These are phyloP conservation scores for Sporothrix variecibatus DNA, from an alignment of 2,329 filamentous ascomycete genomes.

Conservation along the genomic window DNA sequence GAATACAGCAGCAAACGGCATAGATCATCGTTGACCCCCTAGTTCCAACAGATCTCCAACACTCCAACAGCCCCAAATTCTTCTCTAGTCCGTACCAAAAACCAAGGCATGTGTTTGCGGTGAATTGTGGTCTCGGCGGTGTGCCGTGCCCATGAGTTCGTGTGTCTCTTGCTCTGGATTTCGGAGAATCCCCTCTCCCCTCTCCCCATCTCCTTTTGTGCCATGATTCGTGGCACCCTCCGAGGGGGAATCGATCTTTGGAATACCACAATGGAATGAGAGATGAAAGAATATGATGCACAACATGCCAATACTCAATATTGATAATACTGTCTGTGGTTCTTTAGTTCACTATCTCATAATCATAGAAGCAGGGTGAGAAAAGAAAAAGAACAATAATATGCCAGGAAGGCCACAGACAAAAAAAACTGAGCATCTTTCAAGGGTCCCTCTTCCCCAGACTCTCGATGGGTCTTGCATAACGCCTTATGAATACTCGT, in stretches of 20 bases:
- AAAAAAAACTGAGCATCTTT: neutral
- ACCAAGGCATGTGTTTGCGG: neutral
- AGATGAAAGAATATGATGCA: neutral
- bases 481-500: neutral
- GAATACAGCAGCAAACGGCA: neutral
- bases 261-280: neutral
- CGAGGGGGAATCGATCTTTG: neutral
- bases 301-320: neutral
- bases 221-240: neutral
- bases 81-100: neutral
- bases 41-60: neutral
- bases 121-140: neutral
- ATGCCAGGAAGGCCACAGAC: neutral
- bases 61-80: neutral
- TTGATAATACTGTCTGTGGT: neutral
- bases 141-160: neutral
- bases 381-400: no score
- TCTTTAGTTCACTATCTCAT: neutral
- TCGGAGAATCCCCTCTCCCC: neutral
- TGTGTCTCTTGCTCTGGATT: neutral
- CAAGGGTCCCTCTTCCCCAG: neutral
- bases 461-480: conserved; percentile 1
- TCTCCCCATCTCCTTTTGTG: neutral
- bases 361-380: neutral
- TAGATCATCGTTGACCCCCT: neutral